These are phyloP conservation scores for Fusarium circinatum DNA, from an alignment of 2,329 filamentous ascomycete genomes.

Conservation along the genomic window DNA sequence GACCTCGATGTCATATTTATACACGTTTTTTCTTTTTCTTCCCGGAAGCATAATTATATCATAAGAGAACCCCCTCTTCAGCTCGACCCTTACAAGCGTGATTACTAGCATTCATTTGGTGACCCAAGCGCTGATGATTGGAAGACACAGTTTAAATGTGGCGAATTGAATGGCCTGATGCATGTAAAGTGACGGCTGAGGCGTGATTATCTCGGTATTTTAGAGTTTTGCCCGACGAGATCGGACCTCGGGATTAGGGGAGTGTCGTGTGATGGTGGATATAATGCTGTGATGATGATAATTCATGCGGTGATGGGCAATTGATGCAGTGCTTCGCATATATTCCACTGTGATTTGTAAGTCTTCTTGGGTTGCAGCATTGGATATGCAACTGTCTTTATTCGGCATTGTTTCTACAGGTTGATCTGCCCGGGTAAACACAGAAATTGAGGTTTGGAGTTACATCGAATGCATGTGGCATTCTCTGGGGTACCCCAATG, in stretches of 20 bases:
- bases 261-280: conserved; percentile 5
- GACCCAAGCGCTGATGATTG: background rate
- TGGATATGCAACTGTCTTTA: background rate
- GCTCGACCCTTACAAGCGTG: background rate
- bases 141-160: conserved; percentile 6
- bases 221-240: conserved; percentile 18
- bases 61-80: conserved; percentile 8
- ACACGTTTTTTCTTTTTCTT: background rate
- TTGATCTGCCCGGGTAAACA: background rate
- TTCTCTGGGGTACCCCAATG: conserved; percentile 14
- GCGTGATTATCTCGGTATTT: conserved; percentile 13
- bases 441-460: background rate
- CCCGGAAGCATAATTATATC: background rate
- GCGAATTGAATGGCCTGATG: conserved; percentile 20
- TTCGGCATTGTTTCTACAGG: background rate
- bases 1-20: conserved; percentile 4
- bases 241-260: conserved; percentile 1
- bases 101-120: background rate
- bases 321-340: background rate
- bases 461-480: conserved; percentile 5
- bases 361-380: background rate
- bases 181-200: conserved; percentile 2
- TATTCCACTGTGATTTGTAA: background rate
- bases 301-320: background rate
- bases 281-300: background rate